Conservation (phyloP, 1,284 basidiomycete species). For the Ceratorhiza oryzae-sativae region DNA sequence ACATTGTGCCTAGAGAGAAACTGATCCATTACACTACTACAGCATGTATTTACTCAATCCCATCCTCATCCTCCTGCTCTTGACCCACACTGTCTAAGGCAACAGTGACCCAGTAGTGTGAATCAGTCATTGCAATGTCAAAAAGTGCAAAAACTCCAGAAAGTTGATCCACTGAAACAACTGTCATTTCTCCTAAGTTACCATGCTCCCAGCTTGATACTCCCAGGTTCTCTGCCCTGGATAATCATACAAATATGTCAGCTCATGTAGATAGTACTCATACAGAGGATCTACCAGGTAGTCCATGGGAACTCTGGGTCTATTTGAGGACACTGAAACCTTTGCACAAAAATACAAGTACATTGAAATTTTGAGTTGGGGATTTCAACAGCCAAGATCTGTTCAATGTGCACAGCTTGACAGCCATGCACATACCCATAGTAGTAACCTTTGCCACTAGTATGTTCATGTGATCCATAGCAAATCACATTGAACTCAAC, state of each 20-base stretch:
- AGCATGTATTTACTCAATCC: too few species aligned
- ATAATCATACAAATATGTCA: background rate
- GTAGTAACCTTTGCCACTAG: slow-evolving; percentile 27
- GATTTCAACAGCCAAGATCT: background rate
- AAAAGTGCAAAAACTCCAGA: background rate
- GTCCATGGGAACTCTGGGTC: slow-evolving; percentile 12
- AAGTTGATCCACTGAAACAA: background rate
- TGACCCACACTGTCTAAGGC: background rate
- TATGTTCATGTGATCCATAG: slow-evolving; percentile 9
- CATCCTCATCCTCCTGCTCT: background rate
- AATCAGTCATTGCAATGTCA: background rate
- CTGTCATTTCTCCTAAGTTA: background rate
- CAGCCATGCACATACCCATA: slow-evolving; percentile 7
- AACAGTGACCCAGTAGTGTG: slow-evolving; percentile 3
- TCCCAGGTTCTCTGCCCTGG: background rate
- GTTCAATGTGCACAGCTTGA: slow-evolving; percentile 3
- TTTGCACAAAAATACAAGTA: background rate
- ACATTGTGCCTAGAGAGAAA: too few species aligned
- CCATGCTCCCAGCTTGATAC: slow-evolving; percentile 1
- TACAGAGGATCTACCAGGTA: background rate
- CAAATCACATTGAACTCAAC: slow-evolving; percentile 16
- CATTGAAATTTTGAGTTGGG: background rate
- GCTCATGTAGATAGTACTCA: background rate
- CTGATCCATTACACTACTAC: too few species aligned
- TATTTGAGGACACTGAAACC: background rate